Percentiles rank a stretch among this genome's conserved stretches.
Evolutionary conservation across 179 eudicot genomes (phyloP).

Genomic region (Sideroxylon spinosum): DNA sequence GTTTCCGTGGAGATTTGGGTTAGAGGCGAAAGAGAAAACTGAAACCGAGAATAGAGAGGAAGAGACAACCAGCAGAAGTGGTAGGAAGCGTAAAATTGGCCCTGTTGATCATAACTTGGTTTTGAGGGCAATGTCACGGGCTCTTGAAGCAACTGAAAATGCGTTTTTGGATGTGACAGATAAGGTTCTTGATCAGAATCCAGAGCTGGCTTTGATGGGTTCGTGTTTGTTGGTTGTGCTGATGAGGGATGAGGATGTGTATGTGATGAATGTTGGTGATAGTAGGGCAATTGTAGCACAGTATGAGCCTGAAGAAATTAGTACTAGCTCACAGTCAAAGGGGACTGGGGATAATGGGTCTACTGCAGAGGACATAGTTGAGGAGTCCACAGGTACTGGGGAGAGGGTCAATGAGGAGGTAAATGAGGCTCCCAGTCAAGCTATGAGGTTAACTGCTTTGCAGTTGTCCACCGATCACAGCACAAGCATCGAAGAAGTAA

Average conservation of each 20-base stretch:
- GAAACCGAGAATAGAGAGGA: constrained; percentile 40
- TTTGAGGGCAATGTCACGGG: constrained; percentile 72
- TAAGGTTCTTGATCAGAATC: constrained; percentile 82
- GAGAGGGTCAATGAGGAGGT: constrained; percentile 33
- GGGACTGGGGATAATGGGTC: constrained; percentile 33
- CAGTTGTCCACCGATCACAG: constrained; percentile 95
- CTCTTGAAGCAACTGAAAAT: constrained; percentile 71
- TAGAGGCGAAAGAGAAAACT: constrained; percentile 48
- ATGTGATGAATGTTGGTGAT: constrained; percentile 97
- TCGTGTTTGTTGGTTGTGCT: constrained; percentile 87
- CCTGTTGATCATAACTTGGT: constrained; percentile 75
- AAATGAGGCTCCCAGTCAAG: constrained; percentile 34
- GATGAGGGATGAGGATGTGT: constrained; percentile 96
- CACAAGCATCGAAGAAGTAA: constrained; percentile 89
- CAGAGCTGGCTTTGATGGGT: constrained; percentile 98
- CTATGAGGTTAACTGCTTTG: constrained; percentile 61
- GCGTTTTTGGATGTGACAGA: constrained; percentile 87
- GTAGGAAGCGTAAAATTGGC: constrained; percentile 55
- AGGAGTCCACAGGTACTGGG: constrained; percentile 41
- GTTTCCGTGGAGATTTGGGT: constrained; percentile 72
- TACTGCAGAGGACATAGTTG: constrained; percentile 56
- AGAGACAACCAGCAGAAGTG: constrained; percentile 36
- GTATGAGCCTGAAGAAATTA: constrained; percentile 37
- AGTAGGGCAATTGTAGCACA: constrained; percentile 98
- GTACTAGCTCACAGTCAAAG: constrained; percentile 28